phyloP scores from a whole-genome alignment of 768 basidiomycete genomes.

The Leccinum variicolor region DNA sequence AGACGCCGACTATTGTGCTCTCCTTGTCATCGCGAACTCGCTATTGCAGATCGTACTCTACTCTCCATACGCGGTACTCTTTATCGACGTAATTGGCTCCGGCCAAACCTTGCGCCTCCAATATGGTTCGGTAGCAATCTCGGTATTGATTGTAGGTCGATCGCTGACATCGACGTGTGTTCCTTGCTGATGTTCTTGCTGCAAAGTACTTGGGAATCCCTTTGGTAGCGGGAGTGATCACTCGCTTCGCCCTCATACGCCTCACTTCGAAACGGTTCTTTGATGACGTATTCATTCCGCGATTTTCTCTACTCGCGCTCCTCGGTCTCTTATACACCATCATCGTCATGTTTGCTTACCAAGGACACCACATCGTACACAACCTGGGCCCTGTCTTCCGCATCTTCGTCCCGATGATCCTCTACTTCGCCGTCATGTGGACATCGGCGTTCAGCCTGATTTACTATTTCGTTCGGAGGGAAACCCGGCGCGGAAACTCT shows the following conservation, averaged over 20 bases:
- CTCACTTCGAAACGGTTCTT: constrained; percentile 47
- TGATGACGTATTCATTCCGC: constrained; percentile 57
- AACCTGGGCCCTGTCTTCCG: constrained; percentile 78
- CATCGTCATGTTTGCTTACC: constrained; percentile 70
- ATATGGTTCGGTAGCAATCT: constrained; percentile 60
- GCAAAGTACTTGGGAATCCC: constrained; percentile 80
- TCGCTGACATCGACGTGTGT: background rate
- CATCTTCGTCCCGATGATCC: constrained; percentile 73
- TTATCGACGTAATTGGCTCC: constrained; percentile 68
- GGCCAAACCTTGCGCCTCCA: constrained; percentile 38
- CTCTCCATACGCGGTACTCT: constrained; percentile 69
- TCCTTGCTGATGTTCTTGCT: background rate
- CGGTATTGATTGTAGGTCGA: constrained; percentile 66
- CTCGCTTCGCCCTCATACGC: constrained; percentile 52
- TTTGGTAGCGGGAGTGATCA: constrained; percentile 65
- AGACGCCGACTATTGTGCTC: constrained; percentile 69
- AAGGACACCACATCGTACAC: constrained; percentile 65
- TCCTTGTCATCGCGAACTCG: constrained; percentile 79
- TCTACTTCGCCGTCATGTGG: constrained; percentile 83
- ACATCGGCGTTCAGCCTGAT: constrained; percentile 54
- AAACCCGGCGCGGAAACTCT: constrained; percentile 13
- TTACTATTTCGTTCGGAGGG: constrained; percentile 42
- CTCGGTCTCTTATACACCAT: constrained; percentile 81
- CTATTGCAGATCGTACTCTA: constrained; percentile 68
- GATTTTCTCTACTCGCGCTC: constrained; percentile 66